A percentile compares a stretch with the other conserved stretches of the same genome.
These are phyloP conservation scores for Irpex sp. DNA, from an alignment of 1,284 basidiomycete genomes.

Conservation along the genomic window DNA sequence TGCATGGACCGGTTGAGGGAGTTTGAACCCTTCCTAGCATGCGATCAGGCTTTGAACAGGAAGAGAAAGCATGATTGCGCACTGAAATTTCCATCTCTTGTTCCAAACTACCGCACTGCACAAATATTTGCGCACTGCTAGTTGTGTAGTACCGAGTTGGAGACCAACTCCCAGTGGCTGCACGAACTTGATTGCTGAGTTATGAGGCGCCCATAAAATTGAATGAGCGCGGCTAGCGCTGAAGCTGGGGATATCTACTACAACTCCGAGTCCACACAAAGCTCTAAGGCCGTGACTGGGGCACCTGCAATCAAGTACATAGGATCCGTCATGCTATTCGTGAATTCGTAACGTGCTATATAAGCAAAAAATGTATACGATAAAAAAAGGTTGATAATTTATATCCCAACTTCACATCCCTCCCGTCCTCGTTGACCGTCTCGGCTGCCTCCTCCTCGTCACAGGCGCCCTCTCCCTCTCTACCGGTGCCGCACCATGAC, in stretches of 20 bases:
- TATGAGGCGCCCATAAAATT: neutral
- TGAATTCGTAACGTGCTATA: neutral
- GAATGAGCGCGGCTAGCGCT: neutral
- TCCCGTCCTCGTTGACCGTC: neutral
- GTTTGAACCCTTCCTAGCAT: conserved; percentile 60
- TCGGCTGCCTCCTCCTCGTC: neutral
- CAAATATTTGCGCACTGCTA: neutral
- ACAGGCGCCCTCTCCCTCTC: neutral
- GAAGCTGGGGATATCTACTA: too few species aligned
- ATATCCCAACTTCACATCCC: neutral
- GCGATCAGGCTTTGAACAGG: neutral
- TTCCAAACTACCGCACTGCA: neutral
- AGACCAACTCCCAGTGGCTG: too few species aligned
- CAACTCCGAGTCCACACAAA: too few species aligned
- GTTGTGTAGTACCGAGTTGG: too few species aligned
- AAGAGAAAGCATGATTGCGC: conserved; percentile 4
- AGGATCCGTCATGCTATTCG: too few species aligned
- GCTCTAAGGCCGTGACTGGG: too few species aligned
- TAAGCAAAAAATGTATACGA: neutral
- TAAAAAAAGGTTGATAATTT: neutral
- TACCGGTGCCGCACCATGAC: neutral
- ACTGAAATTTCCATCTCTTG: conserved; percentile 25
- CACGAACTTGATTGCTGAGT: neutral
- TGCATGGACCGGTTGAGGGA: conserved; percentile 74
- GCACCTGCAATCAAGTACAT: too few species aligned